Base-by-base conservation (phyloP, 78 protist genomes). In the Isochrysis galbana region DNA sequence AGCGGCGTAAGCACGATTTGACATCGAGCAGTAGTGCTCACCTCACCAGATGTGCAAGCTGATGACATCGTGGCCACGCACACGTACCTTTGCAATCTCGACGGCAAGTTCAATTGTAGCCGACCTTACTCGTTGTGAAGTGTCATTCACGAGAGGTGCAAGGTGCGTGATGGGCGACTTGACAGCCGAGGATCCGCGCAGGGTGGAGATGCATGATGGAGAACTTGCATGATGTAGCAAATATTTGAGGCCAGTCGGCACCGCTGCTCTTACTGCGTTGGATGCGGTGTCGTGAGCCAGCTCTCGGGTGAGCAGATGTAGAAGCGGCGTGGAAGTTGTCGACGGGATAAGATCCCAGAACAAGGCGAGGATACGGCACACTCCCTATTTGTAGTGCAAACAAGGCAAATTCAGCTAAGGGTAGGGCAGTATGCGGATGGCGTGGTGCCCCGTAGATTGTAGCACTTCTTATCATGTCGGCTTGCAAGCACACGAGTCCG, bases 271-370 rank as follows among this genome's bases (percentile, higher is more conserved):
- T 10, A 96, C 93, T 1, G 48, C 10, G 25, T 22, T 46, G 23
- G 87, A 38, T 14, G 96, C 32, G 26, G 67, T 55, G 67, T 96
- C 97, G 34, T 82, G 45, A 29, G 95, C 96, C 32, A 95, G 48
- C 0, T 95, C 94, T 23, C 41, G 29, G 42, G 90, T 55, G 25
- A 95, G 36, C 41, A 51, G 67, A 2, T 23, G 25, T 22, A 94
- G 74, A 46, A 96, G 61, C 23, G 77, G 0, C 38, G 87, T 51
- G 29, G 61, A 51, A 14, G 61, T 51, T 51, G 61, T 14, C 29
- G 61, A 51, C 61, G 61, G 61, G 41, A 70, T 26, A 19, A 70
- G 80, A 17, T 26, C 80, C 96, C 96, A 94, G 90, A 54, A 95
- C 32, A 92, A 80, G 0, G 87, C 32, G 34, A 96, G 91, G 5